phyloP scores from a whole-genome alignment of 148 eudicot genomes.

The Selenicereus undatus region DNA sequence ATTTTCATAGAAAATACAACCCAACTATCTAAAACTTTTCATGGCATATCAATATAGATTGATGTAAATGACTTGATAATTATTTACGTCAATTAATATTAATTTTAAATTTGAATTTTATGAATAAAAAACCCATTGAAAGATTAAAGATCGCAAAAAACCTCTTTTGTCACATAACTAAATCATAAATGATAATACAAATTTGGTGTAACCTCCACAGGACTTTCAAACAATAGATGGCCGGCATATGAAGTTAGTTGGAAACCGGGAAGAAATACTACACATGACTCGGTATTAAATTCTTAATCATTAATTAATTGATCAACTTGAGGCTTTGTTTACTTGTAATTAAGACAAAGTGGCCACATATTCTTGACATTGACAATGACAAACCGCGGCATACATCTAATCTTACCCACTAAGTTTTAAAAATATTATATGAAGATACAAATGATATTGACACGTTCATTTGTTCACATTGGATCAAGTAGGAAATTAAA shows the following conservation, averaged over 20 bases:
- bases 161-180: too few relatives aligned
- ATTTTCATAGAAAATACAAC: too few relatives aligned
- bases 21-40: too few relatives aligned
- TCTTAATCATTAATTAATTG: not conserved
- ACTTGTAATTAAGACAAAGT: not conserved
- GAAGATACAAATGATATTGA: not conserved
- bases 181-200: too few relatives aligned
- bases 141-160: too few relatives aligned
- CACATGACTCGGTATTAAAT: not conserved
- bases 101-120: too few relatives aligned
- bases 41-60: too few relatives aligned
- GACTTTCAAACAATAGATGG: not conserved
- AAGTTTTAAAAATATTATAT: not conserved
- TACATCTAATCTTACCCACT: not conserved
- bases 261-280: not conserved
- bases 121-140: too few relatives aligned
- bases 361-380: not conserved
- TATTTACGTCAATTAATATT: too few relatives aligned
- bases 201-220: too few relatives aligned
- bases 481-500: not conserved
- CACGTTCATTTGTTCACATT: not conserved
- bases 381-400: conserved; percentile 1
- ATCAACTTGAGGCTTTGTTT: not conserved
- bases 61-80: too few relatives aligned
- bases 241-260: not conserved